Evolutionary conservation across 1,284 basidiomycete genomes (phyloP), one percentile per base, ranked within the genome.

Genomic region (Phlebopus sp.): DNA sequence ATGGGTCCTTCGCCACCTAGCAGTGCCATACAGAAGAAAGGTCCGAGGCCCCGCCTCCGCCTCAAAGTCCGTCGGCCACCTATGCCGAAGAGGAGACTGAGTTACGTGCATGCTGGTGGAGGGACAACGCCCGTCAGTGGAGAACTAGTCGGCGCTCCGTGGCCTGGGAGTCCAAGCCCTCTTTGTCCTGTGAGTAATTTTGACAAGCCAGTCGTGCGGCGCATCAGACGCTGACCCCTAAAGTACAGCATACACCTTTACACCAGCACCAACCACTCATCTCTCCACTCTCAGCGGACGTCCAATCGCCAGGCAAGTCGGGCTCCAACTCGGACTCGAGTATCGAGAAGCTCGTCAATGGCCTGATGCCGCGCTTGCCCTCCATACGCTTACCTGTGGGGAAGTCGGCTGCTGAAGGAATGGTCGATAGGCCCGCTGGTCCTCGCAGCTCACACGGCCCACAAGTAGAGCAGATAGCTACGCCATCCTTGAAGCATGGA

Each of bases 41-140:
- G n/a, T 5, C 37, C 51, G 9, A 58, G 41, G 15, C 52, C 52
- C 18, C 52, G 50, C 40, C 51, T 67, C 18, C 55, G 58, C 15
- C 62, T 62, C 13, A 63, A 47, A 50, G 43, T 65, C 4, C 52
- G 47, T 7, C 53, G 62, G 0, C 59, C 62, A 10, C 56, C 59
- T 3, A 59, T 59, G 62, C 62, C 60, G 17, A 65, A 49, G 43
- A 57, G 54, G 27, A 50, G 59, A 31, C 2, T n/a, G 21, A 49
- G 48, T 23, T 47, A 51, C 32, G 13, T 30, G 14, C 51, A 45
- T 15, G 13, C 47, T 19, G 25, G 51, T 19, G 30, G 51, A 11
- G 53, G 45, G 19, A 47, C 56, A 1, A 25, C 48, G 0, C 43
- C 49, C 23, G 4, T 27, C 2, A 49, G 13, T 0, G 32, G 25